phyloP scores from a whole-genome alignment of 345 rosid genomes.

The Mercurialis annua region DNA sequence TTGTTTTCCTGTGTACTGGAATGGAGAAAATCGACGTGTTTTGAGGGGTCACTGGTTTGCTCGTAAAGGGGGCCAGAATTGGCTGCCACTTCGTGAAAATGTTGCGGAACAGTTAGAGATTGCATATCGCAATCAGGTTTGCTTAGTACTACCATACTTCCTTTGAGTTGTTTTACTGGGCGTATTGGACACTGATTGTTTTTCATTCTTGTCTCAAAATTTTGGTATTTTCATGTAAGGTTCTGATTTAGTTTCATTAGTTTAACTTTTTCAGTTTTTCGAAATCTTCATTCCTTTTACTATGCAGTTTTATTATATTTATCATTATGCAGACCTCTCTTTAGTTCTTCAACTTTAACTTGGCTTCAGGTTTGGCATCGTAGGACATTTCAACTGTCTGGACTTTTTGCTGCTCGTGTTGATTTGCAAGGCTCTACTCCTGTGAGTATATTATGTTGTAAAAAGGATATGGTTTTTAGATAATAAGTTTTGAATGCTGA shows the following conservation, averaged over 20 bases:
- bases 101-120: slow-evolving; percentile 86
- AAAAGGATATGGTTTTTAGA: slow-evolving; percentile 4
- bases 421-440: slow-evolving; percentile 81
- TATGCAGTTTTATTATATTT: not conserved
- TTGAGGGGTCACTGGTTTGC: slow-evolving; percentile 99
- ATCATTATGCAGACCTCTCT: not conserved
- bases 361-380: slow-evolving; percentile 85
- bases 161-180: not conserved
- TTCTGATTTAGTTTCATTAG: not conserved
- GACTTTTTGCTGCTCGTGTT: slow-evolving; percentile 94
- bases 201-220: slow-evolving; percentile 2
- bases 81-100: slow-evolving; percentile 95
- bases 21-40: slow-evolving; percentile 94
- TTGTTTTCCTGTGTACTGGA: slow-evolving; percentile 93
- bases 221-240: not conserved
- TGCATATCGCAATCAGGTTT: slow-evolving; percentile 78
- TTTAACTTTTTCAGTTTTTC: not conserved
- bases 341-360: slow-evolving; percentile 10
- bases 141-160: slow-evolving; percentile 3
- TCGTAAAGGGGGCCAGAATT: slow-evolving; percentile 84
- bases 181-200: not conserved
- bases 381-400: slow-evolving; percentile 88
- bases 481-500: slow-evolving; percentile 8
- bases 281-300: not conserved
- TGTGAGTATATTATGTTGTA: slow-evolving; percentile 42